Percentiles rank a stretch among this genome's conserved stretches.
These are phyloP conservation scores for Diaporthe sp. DNA, from an alignment of 2,329 filamentous ascomycete genomes.

Conservation along the genomic window DNA sequence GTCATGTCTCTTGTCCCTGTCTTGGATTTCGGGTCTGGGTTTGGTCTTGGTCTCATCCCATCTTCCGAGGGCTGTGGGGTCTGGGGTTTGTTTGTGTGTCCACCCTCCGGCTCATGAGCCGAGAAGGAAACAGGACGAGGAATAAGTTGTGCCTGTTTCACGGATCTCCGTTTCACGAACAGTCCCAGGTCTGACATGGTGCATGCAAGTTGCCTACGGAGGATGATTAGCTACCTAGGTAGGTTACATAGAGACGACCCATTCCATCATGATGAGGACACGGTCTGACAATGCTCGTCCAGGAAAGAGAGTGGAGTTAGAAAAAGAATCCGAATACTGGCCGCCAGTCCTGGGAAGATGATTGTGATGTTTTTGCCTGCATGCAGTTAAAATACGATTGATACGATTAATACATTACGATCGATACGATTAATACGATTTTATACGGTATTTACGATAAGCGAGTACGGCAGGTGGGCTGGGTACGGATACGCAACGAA, in stretches of 20 bases:
- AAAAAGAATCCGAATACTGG: not conserved
- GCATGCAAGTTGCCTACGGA: too few species aligned
- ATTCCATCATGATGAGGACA: not conserved
- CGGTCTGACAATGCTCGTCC: not conserved
- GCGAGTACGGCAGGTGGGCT: not conserved
- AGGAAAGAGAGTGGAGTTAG: too few species aligned
- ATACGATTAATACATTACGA: not conserved
- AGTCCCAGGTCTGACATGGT: not conserved
- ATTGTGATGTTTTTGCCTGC: not conserved
- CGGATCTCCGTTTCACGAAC: not conserved
- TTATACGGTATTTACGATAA: not conserved
- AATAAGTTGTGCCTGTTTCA: not conserved
- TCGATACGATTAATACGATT: not conserved
- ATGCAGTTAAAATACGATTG: conserved; percentile 1
- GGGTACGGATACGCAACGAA: not conserved
- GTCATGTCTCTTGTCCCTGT: conserved; percentile 12
- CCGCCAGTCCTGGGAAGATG: not conserved
- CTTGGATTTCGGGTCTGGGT: not conserved
- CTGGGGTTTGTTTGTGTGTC: not conserved
- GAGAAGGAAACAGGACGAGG: conserved; percentile 1
- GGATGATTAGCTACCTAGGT: not conserved
- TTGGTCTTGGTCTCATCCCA: conserved; percentile 29
- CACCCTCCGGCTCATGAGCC: conserved; percentile 2
- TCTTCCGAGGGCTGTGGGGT: conserved; percentile 9
- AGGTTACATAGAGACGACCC: too few species aligned